Conservation (phyloP, 2,329 filamentous ascomycete species). For the Alternaria viburni region DNA sequence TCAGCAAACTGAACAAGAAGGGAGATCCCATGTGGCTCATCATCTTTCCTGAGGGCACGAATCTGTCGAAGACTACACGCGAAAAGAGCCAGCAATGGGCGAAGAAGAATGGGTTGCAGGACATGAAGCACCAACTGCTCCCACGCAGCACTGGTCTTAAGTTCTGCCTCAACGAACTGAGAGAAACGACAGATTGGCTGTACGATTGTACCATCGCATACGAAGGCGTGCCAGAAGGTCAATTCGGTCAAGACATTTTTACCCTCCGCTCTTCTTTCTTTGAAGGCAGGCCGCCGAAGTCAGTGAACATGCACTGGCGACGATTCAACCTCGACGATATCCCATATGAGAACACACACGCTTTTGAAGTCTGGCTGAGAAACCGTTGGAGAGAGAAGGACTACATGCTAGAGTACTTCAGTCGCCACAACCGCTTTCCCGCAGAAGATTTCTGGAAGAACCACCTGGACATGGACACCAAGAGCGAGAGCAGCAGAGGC, state of each 20-base stretch:
- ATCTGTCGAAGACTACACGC: constrained; percentile 73
- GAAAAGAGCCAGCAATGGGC: constrained; percentile 77
- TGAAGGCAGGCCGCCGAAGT: constrained; percentile 86
- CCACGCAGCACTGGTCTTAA: constrained; percentile 81
- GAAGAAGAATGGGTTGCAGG: constrained; percentile 73
- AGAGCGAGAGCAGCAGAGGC: constrained; percentile 33
- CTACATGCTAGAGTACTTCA: constrained; percentile 81
- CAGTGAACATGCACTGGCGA: constrained; percentile 96
- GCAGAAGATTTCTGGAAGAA: constrained; percentile 61
- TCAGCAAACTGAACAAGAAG: constrained; percentile 72
- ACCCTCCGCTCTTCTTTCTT: constrained; percentile 87
- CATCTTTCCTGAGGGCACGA: constrained; percentile 88
- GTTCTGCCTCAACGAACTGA: constrained; percentile 79
- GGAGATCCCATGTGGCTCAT: constrained; percentile 88
- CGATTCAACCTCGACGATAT: constrained; percentile 82
- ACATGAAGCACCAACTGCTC: constrained; percentile 75
- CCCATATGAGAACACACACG: constrained; percentile 73
- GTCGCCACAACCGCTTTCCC: constrained; percentile 77
- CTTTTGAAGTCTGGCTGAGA: constrained; percentile 84
- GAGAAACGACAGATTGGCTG: constrained; percentile 76
- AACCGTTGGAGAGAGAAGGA: constrained; percentile 94
- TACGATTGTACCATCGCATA: constrained; percentile 97
- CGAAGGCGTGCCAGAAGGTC: constrained; percentile 75
- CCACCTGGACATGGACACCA: constrained; percentile 46
- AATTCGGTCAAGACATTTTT: constrained; percentile 91